Percentiles rank a stretch among this genome's conserved stretches.
These are phyloP conservation scores for Dryas integrifolia DNA, from an alignment of 331 rosid genomes.

Conservation along the genomic window DNA sequence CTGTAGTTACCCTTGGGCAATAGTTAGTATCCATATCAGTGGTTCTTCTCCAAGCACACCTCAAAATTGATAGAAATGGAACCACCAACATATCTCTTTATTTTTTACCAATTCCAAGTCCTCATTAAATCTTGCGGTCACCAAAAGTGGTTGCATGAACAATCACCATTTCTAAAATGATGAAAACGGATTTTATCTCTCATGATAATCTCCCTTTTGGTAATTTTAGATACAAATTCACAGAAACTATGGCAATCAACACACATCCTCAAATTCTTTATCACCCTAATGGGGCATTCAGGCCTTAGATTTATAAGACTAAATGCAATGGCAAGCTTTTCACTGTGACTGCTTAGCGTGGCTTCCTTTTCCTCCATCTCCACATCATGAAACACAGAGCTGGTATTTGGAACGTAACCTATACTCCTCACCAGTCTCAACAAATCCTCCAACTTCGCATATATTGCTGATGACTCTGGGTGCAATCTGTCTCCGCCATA, in stretches of 20 bases:
- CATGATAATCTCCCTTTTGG: slow-evolving; percentile 31
- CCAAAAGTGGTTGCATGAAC: slow-evolving; percentile 40
- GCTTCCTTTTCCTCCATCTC: slow-evolving; percentile 38
- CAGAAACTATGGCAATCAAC: slow-evolving; percentile 42
- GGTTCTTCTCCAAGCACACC: neutral
- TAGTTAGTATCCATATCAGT: neutral
- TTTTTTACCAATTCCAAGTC: neutral
- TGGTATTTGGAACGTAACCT: slow-evolving; percentile 34
- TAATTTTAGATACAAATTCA: slow-evolving; percentile 22
- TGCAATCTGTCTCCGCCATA: slow-evolving; percentile 31
- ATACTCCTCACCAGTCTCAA: slow-evolving; percentile 29
- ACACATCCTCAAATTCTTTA: slow-evolving; percentile 36
- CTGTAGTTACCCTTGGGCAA: neutral
- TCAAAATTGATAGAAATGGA: neutral
- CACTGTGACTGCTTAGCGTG: slow-evolving; percentile 26
- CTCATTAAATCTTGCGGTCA: slow-evolving; percentile 4
- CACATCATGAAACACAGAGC: slow-evolving; percentile 36
- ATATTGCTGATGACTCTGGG: slow-evolving; percentile 28
- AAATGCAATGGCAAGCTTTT: slow-evolving; percentile 37
- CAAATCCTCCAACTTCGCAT: slow-evolving; percentile 27
- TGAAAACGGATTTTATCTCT: slow-evolving; percentile 45
- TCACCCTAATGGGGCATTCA: slow-evolving; percentile 35
- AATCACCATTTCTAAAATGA: slow-evolving; percentile 36
- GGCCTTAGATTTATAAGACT: slow-evolving; percentile 25
- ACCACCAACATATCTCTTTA: neutral